Base-by-base conservation (phyloP, 78 protist genomes). In the Dictyostelium purpureum region DNA sequence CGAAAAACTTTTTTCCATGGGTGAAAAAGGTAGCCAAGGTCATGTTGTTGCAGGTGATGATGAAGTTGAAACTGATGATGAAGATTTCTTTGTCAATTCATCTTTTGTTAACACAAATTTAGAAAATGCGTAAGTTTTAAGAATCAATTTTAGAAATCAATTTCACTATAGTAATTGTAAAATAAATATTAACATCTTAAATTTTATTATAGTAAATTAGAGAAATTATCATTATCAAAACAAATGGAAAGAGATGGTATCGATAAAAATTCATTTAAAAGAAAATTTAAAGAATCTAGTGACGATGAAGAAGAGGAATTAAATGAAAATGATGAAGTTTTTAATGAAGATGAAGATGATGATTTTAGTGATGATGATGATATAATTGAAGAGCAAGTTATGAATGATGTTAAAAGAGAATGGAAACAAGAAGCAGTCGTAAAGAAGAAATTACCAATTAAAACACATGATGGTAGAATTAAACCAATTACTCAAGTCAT, bases 391-490 rank as follows among this genome's bases (percentile, higher is more conserved):
- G 40, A 10, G 43, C 19, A n/a, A 35, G 74, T 31, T 16, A 33
- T 40, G 18, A n/a, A 73, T 37, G 45, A 47, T 28, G 14, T 24
- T 16, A 47, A 19, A 42, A 51, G 67, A 75, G 81, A 28, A 28
- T 75, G 81, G 59, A 45, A 70, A 56, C 12, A 59, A 43, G 83
- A 85, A 24, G 9, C 45, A 21, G 70, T 85, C 35, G 92, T 85
- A 47, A 85, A 61, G 45, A 49, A 59, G 16, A 85, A 63, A 85
- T 47, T 85, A 56, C 92, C 92, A 67, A 21, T 73, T 31, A 85
- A 70, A 33, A 21, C 61, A 16, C 43, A 43, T 24, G 92, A 85
- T 85, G 92, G 92, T 59, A 85, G 26, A 56, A n/a, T 70, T 18
- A 85, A 85, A 57, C 38, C 33, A 16, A 35, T 70, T 11, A 85